Evolutionary conservation across 371 early-diverging fungal species (phyloP).

Genomic region (Rhizopus stolonifer): DNA sequence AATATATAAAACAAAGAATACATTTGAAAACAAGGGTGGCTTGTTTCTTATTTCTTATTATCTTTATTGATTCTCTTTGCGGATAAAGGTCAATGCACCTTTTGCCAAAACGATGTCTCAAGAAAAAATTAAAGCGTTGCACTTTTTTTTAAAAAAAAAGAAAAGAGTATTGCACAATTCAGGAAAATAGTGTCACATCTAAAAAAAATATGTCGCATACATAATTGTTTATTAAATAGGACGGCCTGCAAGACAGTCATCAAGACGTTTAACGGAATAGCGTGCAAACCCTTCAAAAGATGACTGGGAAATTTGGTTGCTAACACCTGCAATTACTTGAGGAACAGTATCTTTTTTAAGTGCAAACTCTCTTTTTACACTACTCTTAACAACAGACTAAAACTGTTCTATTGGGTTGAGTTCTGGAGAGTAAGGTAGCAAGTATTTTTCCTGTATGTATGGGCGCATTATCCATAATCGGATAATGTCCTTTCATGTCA

Average conservation of each 20-base stretch:
- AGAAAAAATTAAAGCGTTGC: background rate
- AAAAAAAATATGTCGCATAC: constrained; percentile 6
- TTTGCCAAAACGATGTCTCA: constrained; percentile 3
- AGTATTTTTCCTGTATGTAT: constrained; percentile 17
- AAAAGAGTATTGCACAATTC: constrained; percentile 8
- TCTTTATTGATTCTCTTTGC: no score
- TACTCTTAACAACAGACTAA: constrained; percentile 20
- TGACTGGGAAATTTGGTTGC: constrained; percentile 10
- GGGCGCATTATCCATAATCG: constrained; percentile 24
- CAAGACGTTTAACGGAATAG: constrained; percentile 11
- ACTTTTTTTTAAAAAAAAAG: no score
- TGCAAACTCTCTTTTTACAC: constrained; percentile 13
- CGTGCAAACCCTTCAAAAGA: constrained; percentile 10
- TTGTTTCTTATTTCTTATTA: no score
- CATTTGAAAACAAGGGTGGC: no score
- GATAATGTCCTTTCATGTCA: constrained; percentile 22
- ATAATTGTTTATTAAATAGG: constrained; percentile 7
- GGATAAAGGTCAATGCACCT: no score
- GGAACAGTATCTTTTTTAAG: constrained; percentile 21
- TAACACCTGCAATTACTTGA: constrained; percentile 18
- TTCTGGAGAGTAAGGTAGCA: constrained; percentile 27
- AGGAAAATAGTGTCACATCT: constrained; percentile 5
- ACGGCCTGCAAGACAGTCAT: constrained; percentile 8
- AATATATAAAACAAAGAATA: no score
- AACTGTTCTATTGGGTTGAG: constrained; percentile 28